Evolutionary conservation across 345 rosid species (phyloP).

Genomic region (Erysimum cheiranthoides): DNA sequence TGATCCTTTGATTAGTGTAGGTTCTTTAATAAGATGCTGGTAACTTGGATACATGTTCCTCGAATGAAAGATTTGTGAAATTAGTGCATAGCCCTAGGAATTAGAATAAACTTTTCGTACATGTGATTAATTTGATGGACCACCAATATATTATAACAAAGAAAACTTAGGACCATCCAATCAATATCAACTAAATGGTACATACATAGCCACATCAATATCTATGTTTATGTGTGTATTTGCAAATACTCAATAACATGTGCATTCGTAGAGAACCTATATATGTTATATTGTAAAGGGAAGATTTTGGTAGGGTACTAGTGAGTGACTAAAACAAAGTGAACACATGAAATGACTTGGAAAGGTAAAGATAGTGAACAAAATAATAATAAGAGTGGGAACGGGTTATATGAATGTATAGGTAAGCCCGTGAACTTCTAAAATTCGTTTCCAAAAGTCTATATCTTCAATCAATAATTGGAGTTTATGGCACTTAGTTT

Average conservation of each 20-base stretch:
- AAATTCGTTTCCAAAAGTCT: constrained; percentile 12
- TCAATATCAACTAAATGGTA: constrained; percentile 19
- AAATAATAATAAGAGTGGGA: not conserved
- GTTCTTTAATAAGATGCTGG: constrained; percentile 40
- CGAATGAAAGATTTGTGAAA: constrained; percentile 33
- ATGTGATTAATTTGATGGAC: constrained; percentile 37
- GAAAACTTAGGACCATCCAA: constrained; percentile 35
- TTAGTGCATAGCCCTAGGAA: constrained; percentile 29
- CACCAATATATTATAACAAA: constrained; percentile 24
- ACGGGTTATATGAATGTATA: constrained; percentile 6
- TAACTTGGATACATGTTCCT: constrained; percentile 42
- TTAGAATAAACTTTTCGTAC: constrained; percentile 36
- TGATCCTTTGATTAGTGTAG: constrained; percentile 29
- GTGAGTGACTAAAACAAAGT: constrained; percentile 7
- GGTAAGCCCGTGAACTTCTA: constrained; percentile 4
- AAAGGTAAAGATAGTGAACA: constrained; percentile 24
- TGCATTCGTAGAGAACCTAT: constrained; percentile 12
- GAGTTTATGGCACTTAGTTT: constrained; percentile 37
- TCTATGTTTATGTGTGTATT: not conserved
- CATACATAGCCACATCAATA: constrained; percentile 23
- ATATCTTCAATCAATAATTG: constrained; percentile 50
- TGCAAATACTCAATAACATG: constrained; percentile 16
- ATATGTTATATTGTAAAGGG: constrained; percentile 4
- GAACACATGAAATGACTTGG: constrained; percentile 30
- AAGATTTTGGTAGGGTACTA: constrained; percentile 26